Conservation (phyloP, 192 early-diverging fungal genomes). For the Allomyces arbusculus region DNA sequence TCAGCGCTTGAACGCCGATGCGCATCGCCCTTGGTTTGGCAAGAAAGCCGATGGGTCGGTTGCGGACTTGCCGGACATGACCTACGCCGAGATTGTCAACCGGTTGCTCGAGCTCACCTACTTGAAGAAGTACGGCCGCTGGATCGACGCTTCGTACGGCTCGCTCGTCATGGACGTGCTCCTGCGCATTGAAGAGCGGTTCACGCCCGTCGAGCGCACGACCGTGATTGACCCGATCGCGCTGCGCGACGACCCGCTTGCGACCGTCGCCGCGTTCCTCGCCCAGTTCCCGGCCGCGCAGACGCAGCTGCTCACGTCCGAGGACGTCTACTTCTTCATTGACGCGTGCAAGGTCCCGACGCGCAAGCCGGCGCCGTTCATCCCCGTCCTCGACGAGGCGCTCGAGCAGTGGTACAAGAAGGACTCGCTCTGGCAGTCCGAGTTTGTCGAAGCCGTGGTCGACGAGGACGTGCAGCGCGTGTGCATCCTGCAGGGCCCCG, state of each 20-base stretch:
- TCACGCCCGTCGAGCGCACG: conserved; percentile 39
- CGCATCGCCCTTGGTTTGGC: conserved; percentile 91
- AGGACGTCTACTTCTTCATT: conserved; percentile 68
- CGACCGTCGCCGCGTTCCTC: conserved; percentile 46
- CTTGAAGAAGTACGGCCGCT: conserved; percentile 42
- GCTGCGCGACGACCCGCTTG: conserved; percentile 37
- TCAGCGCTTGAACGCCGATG: conserved; percentile 63
- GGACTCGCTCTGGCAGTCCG: conserved; percentile 75
- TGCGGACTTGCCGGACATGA: conserved; percentile 78
- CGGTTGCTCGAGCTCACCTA: conserved; percentile 70
- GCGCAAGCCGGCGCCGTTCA: conserved; percentile 76
- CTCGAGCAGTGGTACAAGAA: conserved; percentile 82
- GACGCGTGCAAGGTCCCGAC: conserved; percentile 48
- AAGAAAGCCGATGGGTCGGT: conserved; percentile 49
- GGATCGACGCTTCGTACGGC: conserved; percentile 54
- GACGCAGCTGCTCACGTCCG: conserved; percentile 55
- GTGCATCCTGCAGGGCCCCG: conserved; percentile 73
- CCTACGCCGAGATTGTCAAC: conserved; percentile 66
- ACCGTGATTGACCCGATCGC: conserved; percentile 11
- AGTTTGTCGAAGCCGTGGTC: conserved; percentile 62
- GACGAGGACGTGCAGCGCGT: conserved; percentile 67
- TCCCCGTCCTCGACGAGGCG: conserved; percentile 65
- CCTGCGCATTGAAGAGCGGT: conserved; percentile 72
- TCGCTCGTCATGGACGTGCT: conserved; percentile 60
- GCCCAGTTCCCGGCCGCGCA: conserved; percentile 44